Conservation (phyloP, 1,139 yeast species). For the Kurtzmaniella quercitrusa region DNA sequence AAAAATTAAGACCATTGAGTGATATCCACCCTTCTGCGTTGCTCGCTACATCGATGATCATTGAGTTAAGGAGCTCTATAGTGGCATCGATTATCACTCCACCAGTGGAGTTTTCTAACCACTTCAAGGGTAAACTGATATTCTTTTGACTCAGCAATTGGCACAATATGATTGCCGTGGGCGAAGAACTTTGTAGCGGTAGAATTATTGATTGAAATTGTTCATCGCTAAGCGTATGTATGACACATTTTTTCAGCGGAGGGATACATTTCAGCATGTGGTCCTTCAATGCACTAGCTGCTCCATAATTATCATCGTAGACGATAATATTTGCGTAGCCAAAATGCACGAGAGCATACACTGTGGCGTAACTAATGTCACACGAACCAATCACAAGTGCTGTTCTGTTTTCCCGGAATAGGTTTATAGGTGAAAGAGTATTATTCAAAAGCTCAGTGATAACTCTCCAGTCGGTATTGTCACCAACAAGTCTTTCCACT, state of each 20-base stretch:
- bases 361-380: slow-evolving; percentile 13
- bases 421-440: slow-evolving; percentile 14
- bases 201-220: slow-evolving; percentile 7
- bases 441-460: slow-evolving; percentile 9
- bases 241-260: slow-evolving; percentile 8
- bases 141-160: neutral
- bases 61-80: slow-evolving; percentile 9
- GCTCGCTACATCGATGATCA: neutral
- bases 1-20: slow-evolving; percentile 14
- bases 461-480: slow-evolving; percentile 16
- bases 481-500: slow-evolving; percentile 10
- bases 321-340: slow-evolving; percentile 12
- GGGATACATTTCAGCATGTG: slow-evolving; percentile 7
- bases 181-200: slow-evolving; percentile 9
- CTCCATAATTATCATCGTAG: slow-evolving; percentile 7
- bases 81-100: slow-evolving; percentile 14
- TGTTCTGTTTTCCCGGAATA: slow-evolving; percentile 10
- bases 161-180: slow-evolving; percentile 11
- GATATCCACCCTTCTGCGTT: slow-evolving; percentile 13
- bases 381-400: slow-evolving; percentile 15
- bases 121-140: slow-evolving; percentile 7
- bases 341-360: slow-evolving; percentile 13
- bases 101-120: slow-evolving; percentile 15
- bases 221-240: slow-evolving; percentile 8
- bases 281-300: slow-evolving; percentile 6